Evolutionary conservation across 371 early-diverging fungal genomes (phyloP).

Genomic region (Entomophthora muscae): DNA sequence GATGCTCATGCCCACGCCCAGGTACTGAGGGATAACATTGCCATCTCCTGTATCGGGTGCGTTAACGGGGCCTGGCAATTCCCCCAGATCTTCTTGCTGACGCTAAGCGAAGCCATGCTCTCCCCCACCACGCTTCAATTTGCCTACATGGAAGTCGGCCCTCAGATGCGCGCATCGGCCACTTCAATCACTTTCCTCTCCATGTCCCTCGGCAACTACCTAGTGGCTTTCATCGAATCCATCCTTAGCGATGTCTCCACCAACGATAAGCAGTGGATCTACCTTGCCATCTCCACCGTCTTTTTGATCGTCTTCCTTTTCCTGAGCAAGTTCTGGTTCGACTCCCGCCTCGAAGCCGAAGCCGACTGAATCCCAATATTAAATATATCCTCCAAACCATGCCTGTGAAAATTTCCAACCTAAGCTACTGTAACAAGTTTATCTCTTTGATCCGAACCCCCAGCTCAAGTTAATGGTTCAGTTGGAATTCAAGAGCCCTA

Average conservation of each 20-base stretch:
- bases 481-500: no score
- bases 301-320: not conserved
- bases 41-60: slow-evolving; percentile 11
- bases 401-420: no score
- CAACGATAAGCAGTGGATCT: not conserved
- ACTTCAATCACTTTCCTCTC: slow-evolving; percentile 21
- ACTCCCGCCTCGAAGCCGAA: not conserved
- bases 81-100: slow-evolving; percentile 32
- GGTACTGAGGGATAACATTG: not conserved
- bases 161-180: slow-evolving; percentile 11
- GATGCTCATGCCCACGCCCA: not conserved
- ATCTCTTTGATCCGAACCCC: no score
- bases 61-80: slow-evolving; percentile 20
- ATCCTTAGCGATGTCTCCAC: not conserved
- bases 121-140: slow-evolving; percentile 36
- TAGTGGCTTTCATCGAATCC: not conserved
- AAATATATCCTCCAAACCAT: no score
- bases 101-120: slow-evolving; percentile 33
- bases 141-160: slow-evolving; percentile 6
- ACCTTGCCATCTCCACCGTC: not conserved
- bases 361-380: no score
- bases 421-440: no score
- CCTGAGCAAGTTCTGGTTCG: not conserved
- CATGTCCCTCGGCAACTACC: slow-evolving; percentile 13
- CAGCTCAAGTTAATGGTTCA: no score